Evolutionary conservation across 192 early-diverging fungal genomes (phyloP).

Genomic region (Obelidium mucronatum): DNA sequence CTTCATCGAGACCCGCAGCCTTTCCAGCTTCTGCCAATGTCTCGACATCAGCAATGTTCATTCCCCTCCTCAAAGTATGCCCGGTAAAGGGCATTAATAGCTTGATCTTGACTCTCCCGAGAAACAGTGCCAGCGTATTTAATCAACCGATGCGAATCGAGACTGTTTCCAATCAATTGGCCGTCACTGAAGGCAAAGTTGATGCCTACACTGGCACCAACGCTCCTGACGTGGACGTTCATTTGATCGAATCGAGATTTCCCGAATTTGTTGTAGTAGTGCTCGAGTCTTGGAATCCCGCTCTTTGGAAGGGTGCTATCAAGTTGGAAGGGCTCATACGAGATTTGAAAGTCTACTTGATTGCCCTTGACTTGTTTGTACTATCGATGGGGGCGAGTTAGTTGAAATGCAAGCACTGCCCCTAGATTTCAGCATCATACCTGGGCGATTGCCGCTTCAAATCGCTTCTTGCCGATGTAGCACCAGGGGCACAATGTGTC

Average conservation of each 20-base stretch:
- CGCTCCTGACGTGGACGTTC: conserved; percentile 54
- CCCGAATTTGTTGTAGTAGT: conserved; percentile 76
- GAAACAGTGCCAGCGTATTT: conserved; percentile 52
- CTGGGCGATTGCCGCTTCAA: conserved; percentile 64
- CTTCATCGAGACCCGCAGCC: conserved; percentile 65
- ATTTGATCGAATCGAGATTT: conserved; percentile 58
- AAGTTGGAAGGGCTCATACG: conserved; percentile 77
- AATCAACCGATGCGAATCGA: conserved; percentile 73
- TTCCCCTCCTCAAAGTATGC: conserved; percentile 76
- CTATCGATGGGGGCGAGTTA: neutral
- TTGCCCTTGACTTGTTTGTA: conserved; percentile 47
- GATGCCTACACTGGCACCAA: conserved; percentile 73
- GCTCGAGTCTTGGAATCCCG: conserved; percentile 55
- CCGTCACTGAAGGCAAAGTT: conserved; percentile 61
- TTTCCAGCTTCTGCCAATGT: conserved; percentile 64
- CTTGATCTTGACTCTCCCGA: conserved; percentile 60
- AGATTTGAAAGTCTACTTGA: conserved; percentile 63
- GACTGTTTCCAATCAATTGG: conserved; percentile 64
- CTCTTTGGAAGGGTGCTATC: conserved; percentile 65
- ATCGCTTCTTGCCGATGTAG: conserved; percentile 77
- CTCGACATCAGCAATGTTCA: conserved; percentile 69
- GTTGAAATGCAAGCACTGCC: neutral
- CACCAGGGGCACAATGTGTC: conserved; percentile 83
- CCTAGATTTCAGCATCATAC: neutral
- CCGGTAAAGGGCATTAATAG: conserved; percentile 67